Percentiles rank a stretch among this genome's conserved stretches.
Conservation (phyloP, 768 basidiomycete genomes). For the Boletus edulis region DNA sequence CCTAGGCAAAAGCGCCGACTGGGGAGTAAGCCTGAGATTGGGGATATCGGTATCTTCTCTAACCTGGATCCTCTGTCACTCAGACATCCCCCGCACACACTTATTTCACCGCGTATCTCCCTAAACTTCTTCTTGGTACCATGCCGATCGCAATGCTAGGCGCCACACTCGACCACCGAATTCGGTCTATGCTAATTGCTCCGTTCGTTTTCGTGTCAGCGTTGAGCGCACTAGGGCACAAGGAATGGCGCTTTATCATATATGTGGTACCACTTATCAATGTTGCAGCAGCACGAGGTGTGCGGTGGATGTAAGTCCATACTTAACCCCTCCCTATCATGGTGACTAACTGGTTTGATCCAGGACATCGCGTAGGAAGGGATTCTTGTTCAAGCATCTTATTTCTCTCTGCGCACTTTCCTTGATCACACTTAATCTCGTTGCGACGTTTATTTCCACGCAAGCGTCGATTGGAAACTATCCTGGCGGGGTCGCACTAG, state of each 20-base stretch:
- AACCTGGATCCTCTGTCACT: not conserved
- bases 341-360: not conserved
- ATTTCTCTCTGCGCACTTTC: conserved; percentile 44
- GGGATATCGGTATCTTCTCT: not conserved
- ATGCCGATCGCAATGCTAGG: conserved; percentile 62
- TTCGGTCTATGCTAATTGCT: conserved; percentile 51
- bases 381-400: conserved; percentile 43
- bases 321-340: not conserved
- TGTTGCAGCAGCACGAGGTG: conserved; percentile 68
- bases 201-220: conserved; percentile 52
- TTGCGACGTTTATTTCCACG: conserved; percentile 51
- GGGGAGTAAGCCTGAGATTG: conserved; percentile 69
- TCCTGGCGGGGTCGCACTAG: conserved; percentile 80
- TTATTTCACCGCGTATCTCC: conserved; percentile 68
- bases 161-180: conserved; percentile 42
- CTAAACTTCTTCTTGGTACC: conserved; percentile 71
- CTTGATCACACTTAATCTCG: conserved; percentile 52
- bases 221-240: conserved; percentile 82
- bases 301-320: conserved; percentile 57
- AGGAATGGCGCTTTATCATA: conserved; percentile 96
- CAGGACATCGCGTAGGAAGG: conserved; percentile 52
- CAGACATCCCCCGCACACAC: conserved; percentile 68
- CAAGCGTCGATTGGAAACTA: conserved; percentile 74
- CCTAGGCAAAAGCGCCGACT: conserved; percentile 82
- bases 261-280: conserved; percentile 85